These are phyloP conservation scores for Artomyces pyxidatus DNA, from an alignment of 768 basidiomycete genomes.

Conservation along the genomic window DNA sequence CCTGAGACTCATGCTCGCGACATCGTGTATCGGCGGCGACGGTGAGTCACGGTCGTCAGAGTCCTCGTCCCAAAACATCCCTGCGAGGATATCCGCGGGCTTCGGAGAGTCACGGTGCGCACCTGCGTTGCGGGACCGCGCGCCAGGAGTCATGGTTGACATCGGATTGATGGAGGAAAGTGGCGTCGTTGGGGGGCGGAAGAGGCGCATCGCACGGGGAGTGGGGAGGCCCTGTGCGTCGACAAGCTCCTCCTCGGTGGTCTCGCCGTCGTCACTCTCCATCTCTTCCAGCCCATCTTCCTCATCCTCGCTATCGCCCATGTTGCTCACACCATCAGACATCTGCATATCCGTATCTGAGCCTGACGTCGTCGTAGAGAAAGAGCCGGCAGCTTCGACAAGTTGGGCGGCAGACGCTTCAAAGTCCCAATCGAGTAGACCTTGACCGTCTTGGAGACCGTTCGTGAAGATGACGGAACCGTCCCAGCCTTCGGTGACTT, in stretches of 20 bases:
- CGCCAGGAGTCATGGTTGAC: constrained; percentile 60
- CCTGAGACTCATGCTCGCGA: constrained; percentile 10
- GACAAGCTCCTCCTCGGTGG: constrained; percentile 81
- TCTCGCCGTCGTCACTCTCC: constrained; percentile 51
- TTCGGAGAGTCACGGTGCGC: constrained; percentile 34
- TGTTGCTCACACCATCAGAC: constrained; percentile 31
- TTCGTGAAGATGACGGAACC: constrained; percentile 71
- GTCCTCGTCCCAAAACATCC: constrained; percentile 28
- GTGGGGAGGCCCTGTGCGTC: constrained; percentile 67
- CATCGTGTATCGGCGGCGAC: constrained; percentile 13
- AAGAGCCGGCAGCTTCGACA: constrained; percentile 40
- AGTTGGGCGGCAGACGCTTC: constrained; percentile 47
- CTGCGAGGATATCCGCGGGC: constrained; percentile 63
- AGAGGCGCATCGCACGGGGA: constrained; percentile 65
- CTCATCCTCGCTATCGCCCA: constrained; percentile 37
- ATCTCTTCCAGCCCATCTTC: constrained; percentile 25
- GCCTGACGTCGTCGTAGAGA: constrained; percentile 20
- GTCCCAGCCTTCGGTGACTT: constrained; percentile 67
- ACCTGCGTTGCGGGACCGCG: constrained; percentile 27
- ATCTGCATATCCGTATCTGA: constrained; percentile 44
- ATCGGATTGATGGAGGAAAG: constrained; percentile 57
- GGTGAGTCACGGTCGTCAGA: constrained; percentile 12
- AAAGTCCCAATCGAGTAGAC: constrained; percentile 63
- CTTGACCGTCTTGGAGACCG: constrained; percentile 44
- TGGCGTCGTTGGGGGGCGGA: constrained; percentile 54